These are phyloP conservation scores for Phytophthora citrophthora DNA, from an alignment of 352 stramenopile species.

Conservation along the genomic window DNA sequence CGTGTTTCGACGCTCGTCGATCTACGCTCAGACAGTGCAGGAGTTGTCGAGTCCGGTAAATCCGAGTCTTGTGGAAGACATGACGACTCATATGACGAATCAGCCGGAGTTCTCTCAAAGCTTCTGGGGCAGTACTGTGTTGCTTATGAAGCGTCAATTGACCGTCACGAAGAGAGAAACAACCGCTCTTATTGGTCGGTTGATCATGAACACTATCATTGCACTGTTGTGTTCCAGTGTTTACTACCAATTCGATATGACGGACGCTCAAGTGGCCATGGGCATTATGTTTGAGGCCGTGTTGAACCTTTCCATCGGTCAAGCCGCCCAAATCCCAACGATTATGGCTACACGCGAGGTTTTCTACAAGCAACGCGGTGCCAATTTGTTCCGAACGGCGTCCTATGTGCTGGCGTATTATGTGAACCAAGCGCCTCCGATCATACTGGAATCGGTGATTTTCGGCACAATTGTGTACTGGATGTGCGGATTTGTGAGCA, in stretches of 20 bases:
- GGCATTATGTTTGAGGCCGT: conserved; percentile 74
- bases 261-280: conserved; percentile 27
- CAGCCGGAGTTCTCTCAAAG: conserved; percentile 30
- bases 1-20: conserved; percentile 45
- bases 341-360: conserved; percentile 55
- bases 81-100: conserved; percentile 1
- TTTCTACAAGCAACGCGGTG: conserved; percentile 26
- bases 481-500: conserved; percentile 53
- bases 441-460: conserved; percentile 34
- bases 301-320: conserved; percentile 65
- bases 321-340: conserved; percentile 61
- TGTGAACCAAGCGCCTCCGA: not conserved
- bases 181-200: conserved; percentile 22
- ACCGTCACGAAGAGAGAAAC: conserved; percentile 27
- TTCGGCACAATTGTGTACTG: conserved; percentile 83
- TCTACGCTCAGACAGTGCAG: not conserved
- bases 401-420: conserved; percentile 13
- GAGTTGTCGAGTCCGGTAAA: not conserved
- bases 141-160: conserved; percentile 28
- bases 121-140: conserved; percentile 16
- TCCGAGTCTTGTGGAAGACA: conserved; percentile 9
- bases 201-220: conserved; percentile 31
- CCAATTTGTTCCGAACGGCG: conserved; percentile 17
- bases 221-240: conserved; percentile 28
- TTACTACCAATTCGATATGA: conserved; percentile 34